These are phyloP conservation scores for Phytophthora pini DNA, from an alignment of 352 stramenopile genomes.

Conservation along the genomic window DNA sequence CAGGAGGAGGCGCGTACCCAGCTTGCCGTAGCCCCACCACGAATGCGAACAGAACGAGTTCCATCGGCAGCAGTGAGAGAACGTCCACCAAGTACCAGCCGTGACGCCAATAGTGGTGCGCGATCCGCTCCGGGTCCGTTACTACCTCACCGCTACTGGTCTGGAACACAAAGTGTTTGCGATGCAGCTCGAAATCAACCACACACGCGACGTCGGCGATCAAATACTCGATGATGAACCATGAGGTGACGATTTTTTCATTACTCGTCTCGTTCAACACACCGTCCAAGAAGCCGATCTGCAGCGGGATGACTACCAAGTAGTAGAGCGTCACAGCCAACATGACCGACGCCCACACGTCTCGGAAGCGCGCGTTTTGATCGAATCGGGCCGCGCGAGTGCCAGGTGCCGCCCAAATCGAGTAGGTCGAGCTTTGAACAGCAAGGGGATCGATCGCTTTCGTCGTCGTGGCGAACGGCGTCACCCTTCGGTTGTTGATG, in stretches of 20 bases:
- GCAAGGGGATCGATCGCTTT: constrained; percentile 1
- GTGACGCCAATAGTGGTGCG: constrained; percentile 51
- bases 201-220: constrained; percentile 53
- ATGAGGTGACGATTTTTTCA: constrained; percentile 33
- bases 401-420: constrained; percentile 22
- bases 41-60: constrained; percentile 45
- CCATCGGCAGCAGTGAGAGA: constrained; percentile 55
- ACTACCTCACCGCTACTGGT: constrained; percentile 47
- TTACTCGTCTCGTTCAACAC: constrained; percentile 44
- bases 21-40: constrained; percentile 27
- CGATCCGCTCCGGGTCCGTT: constrained; percentile 43
- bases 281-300: constrained; percentile 63
- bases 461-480: constrained; percentile 9
- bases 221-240: constrained; percentile 63
- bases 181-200: constrained; percentile 65
- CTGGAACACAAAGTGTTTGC: constrained; percentile 62
- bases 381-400: constrained; percentile 19
- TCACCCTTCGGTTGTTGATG: constrained; percentile 1
- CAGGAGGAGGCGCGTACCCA: constrained; percentile 20
- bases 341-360: constrained; percentile 61
- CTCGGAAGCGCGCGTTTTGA: constrained; percentile 46
- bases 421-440: constrained; percentile 15
- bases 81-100: constrained; percentile 60
- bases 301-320: constrained; percentile 59
- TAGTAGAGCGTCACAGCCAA: constrained; percentile 66